A percentile compares a stretch with the other conserved stretches of the same genome.
These are phyloP conservation scores for Raphanus hybrid DNA, from an alignment of 441 rosid genomes.

Conservation along the genomic window DNA sequence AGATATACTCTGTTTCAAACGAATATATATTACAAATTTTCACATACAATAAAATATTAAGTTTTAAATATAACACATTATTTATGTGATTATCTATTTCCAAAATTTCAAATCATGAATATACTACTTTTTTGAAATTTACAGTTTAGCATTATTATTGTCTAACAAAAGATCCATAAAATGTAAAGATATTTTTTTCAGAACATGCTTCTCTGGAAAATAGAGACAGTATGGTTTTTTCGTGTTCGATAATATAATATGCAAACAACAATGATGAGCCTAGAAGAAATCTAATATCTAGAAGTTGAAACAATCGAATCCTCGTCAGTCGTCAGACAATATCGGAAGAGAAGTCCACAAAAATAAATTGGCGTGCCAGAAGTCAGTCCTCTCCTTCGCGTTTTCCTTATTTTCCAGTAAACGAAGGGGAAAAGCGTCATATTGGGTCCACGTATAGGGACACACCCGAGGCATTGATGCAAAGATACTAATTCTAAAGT, in stretches of 20 bases:
- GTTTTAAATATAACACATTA: too few species aligned
- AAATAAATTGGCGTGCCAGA: background rate
- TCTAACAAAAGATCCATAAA: background rate
- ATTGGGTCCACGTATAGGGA: slow-evolving; percentile 14
- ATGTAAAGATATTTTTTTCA: background rate
- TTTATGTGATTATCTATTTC: too few species aligned
- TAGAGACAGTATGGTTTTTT: slow-evolving; percentile 9
- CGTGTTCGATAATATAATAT: background rate
- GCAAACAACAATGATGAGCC: slow-evolving; percentile 31
- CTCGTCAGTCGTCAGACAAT: slow-evolving; percentile 5
- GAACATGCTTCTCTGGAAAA: background rate
- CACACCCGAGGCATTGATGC: slow-evolving; percentile 5
- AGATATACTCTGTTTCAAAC: background rate
- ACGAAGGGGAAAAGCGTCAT: slow-evolving; percentile 34
- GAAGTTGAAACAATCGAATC: slow-evolving; percentile 22
- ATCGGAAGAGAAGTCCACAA: slow-evolving; percentile 14
- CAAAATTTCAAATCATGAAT: too few species aligned
- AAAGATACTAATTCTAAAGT: slow-evolving; percentile 34
- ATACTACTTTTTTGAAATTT: background rate
- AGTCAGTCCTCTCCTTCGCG: slow-evolving; percentile 35
- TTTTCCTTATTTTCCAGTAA: background rate
- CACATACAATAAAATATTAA: background rate
- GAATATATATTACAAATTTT: background rate
- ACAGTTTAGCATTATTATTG: background rate
- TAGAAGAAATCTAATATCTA: slow-evolving; percentile 13